Evolutionary conservation across 345 rosid species (phyloP).

Genomic region (Fremontodendron californicum): DNA sequence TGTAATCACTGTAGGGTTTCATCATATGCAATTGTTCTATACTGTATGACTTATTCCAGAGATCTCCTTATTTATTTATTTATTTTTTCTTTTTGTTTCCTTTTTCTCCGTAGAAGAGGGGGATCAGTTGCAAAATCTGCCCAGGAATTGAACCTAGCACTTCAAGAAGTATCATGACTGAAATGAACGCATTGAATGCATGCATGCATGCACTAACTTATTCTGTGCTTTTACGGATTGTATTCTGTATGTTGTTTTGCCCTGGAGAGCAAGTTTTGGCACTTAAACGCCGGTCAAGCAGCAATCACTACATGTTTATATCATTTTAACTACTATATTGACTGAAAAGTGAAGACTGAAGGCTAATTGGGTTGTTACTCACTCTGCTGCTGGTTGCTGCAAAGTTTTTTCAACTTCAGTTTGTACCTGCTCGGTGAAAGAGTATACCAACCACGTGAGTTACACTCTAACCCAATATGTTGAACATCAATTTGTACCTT

Average conservation of each 20-base stretch:
- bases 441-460: background rate
- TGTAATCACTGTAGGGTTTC: background rate
- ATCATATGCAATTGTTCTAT: constrained; percentile 12
- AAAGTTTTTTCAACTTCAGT: background rate
- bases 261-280: constrained; percentile 5
- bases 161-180: constrained; percentile 64
- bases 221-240: constrained; percentile 16
- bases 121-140: constrained; percentile 86
- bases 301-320: constrained; percentile 21
- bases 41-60: background rate
- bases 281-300: background rate
- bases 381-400: constrained; percentile 9
- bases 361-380: constrained; percentile 14
- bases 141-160: constrained; percentile 76
- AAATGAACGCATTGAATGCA: constrained; percentile 13
- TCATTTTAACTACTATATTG: no score
- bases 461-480: background rate
- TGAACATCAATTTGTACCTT: constrained; percentile 7
- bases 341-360: background rate
- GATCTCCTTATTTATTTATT: background rate
- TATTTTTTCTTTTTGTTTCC: background rate
- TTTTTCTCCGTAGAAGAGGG: constrained; percentile 55
- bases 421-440: background rate
- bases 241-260: background rate
- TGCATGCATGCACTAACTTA: constrained; percentile 6